Base-by-base conservation (phyloP, 148 eudicot species). In the Linanthus parryae region DNA sequence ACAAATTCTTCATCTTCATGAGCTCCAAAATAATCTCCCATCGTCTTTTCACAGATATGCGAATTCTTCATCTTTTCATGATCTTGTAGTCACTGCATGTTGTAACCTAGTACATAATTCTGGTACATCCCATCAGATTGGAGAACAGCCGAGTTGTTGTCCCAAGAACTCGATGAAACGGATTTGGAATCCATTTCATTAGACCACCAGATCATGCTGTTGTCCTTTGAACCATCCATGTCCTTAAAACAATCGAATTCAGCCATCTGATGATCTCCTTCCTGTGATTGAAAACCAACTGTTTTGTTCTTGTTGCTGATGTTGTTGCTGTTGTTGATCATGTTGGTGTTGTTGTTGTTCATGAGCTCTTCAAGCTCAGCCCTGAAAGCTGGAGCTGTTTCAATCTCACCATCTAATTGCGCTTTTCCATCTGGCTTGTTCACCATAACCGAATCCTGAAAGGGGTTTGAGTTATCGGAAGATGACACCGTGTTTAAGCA, bases 231-330 rank as follows among this genome's bases (percentile, higher is more conserved):
- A 4, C 67, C 75, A 51, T 62, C 72, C 64, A 74, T 68, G 17
- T 54, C 75, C 18, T 58, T 59, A 25, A 75, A 65, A 50, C 73
- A 69, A 75, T 63, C 81, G 17, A 66, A 57, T 21, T 73, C 73
- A 13, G 38, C 37, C 9, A 63, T 57, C 24, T 52, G 66, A 18
- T 46, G n/a, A n/a, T n/a, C 50, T 8, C 27, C 52, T 8, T 18
- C 39, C 51, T 39, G 36, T 8, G 31, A 30, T 12, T 26, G 37
- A n/a, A 38, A n/a, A 8, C 43, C 33, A 20, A 35, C 26, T 64
- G 23, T 21, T 54, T 64, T 60, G 64, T n/a, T n/a, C n/a, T n/a
- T n/a, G n/a, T n/a, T n/a, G n/a, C n/a, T n/a, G n/a, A n/a, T n/a
- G n/a, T n/a, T n/a, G n/a, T n/a, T n/a, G n/a, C n/a, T n/a, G n/a